These are phyloP conservation scores for Xerocomus amazonicus DNA, from an alignment of 1,284 basidiomycete genomes.

Conservation along the genomic window DNA sequence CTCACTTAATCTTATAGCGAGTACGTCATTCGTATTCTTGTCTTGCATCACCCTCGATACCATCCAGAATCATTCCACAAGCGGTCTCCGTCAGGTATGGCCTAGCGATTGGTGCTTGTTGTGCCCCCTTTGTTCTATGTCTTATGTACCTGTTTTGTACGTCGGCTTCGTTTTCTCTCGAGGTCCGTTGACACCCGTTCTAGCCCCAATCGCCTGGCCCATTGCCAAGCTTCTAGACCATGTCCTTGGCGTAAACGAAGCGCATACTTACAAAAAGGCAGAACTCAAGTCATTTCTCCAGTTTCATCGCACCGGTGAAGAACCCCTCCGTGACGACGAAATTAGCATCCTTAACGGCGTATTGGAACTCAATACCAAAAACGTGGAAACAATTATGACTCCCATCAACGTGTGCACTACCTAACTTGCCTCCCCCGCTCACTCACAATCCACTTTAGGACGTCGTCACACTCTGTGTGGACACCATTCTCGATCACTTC, in stretches of 20 bases:
- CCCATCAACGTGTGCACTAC: constrained; percentile 58
- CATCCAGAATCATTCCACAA: constrained; percentile 81
- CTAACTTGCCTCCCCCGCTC: neutral
- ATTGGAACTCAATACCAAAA: constrained; percentile 81
- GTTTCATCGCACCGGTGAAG: constrained; percentile 83
- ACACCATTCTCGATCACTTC: constrained; percentile 78
- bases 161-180: neutral
- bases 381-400: constrained; percentile 84
- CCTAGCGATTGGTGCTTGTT: constrained; percentile 82
- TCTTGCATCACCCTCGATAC: neutral
- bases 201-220: constrained; percentile 84
- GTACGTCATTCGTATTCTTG: constrained; percentile 31
- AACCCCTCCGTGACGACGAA: constrained; percentile 86
- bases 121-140: constrained; percentile 75
- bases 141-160: constrained; percentile 82
- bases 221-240: constrained; percentile 84
- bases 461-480: constrained; percentile 71
- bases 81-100: constrained; percentile 88
- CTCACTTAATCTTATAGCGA: constrained; percentile 36
- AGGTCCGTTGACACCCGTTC: neutral
- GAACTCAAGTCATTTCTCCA: constrained; percentile 92
- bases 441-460: constrained; percentile 44
- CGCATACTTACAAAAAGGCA: constrained; percentile 85
- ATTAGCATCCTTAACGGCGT: constrained; percentile 88
- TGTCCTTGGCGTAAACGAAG: constrained; percentile 69